Percentiles rank a stretch among this genome's conserved stretches.
Conservation (phyloP, 306 rosid species). For the Cyamopsis tetragonoloba region DNA sequence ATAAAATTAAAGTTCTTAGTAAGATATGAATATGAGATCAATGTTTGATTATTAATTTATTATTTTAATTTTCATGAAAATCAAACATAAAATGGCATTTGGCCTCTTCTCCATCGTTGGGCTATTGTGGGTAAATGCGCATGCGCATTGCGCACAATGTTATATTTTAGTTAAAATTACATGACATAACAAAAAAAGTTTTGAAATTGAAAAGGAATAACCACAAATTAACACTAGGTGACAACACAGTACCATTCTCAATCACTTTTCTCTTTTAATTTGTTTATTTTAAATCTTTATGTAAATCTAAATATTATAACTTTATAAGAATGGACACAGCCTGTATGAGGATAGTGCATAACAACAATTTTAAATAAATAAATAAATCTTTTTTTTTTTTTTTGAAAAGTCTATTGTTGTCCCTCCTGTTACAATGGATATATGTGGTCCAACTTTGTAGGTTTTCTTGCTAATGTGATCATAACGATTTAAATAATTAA, state of each 20-base stretch:
- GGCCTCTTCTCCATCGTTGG: slow-evolving; percentile 28
- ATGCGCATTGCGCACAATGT: slow-evolving; percentile 42
- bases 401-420: slow-evolving; percentile 20
- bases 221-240: slow-evolving; percentile 2
- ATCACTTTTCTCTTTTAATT: slow-evolving; percentile 8
- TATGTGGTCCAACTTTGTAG: slow-evolving; percentile 23
- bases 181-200: neutral
- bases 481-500: slow-evolving; percentile 16
- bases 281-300: neutral
- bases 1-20: neutral
- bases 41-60: neutral
- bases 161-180: slow-evolving; percentile 19
- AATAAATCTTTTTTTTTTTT: neutral
- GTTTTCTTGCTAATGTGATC: neutral
- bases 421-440: slow-evolving; percentile 29
- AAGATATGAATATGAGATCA: slow-evolving; percentile 25
- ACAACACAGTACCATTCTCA: slow-evolving; percentile 13
- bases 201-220: neutral
- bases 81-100: slow-evolving; percentile 18
- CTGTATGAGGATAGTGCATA: slow-evolving; percentile 23
- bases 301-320: neutral
- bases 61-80: neutral
- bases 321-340: slow-evolving; percentile 11
- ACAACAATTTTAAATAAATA: neutral
- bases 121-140: slow-evolving; percentile 28